Evolutionary conservation across 257 asterid species (phyloP).

Genomic region (Schizonepeta tenuifolia): DNA sequence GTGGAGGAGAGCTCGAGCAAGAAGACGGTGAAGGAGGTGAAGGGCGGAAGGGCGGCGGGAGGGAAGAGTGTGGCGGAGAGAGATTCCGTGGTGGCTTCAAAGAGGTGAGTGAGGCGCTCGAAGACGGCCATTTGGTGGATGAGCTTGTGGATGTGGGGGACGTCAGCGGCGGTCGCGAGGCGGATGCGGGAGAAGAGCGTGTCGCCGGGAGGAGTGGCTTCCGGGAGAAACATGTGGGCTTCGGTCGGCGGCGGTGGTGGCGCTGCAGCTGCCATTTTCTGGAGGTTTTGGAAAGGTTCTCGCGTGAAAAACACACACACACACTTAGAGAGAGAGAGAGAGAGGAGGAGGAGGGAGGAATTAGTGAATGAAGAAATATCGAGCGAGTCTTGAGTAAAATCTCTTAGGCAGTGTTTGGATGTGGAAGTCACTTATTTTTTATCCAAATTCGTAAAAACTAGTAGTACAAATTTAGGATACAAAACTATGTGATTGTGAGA

Average conservation of each 20-base stretch:
- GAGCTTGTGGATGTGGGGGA: slow-evolving; percentile 69
- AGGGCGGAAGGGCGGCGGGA: slow-evolving; percentile 52
- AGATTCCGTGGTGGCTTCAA: slow-evolving; percentile 49
- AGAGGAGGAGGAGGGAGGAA: no score
- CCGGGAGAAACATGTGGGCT: slow-evolving; percentile 42
- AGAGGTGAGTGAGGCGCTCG: slow-evolving; percentile 59
- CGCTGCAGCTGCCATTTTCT: slow-evolving; percentile 49
- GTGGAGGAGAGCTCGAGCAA: slow-evolving; percentile 56
- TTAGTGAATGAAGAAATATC: background rate
- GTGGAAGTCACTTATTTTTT: no score
- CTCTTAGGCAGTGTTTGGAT: no score
- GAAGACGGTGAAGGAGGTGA: slow-evolving; percentile 56
- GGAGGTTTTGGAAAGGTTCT: slow-evolving; percentile 27
- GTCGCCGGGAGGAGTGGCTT: slow-evolving; percentile 36
- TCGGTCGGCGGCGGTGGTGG: slow-evolving; percentile 50
- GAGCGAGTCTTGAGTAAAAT: no score
- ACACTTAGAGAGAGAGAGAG: background rate
- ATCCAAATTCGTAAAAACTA: no score
- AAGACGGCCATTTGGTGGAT: slow-evolving; percentile 68
- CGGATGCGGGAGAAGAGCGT: slow-evolving; percentile 58
- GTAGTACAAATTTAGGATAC: no score
- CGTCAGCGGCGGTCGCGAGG: slow-evolving; percentile 53
- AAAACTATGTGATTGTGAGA: no score
- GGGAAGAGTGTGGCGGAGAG: slow-evolving; percentile 65
- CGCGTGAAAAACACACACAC: background rate